Evolutionary conservation across 495 filamentous ascomycete genomes (phyloP).

Genomic region (Immersiella caudata): DNA sequence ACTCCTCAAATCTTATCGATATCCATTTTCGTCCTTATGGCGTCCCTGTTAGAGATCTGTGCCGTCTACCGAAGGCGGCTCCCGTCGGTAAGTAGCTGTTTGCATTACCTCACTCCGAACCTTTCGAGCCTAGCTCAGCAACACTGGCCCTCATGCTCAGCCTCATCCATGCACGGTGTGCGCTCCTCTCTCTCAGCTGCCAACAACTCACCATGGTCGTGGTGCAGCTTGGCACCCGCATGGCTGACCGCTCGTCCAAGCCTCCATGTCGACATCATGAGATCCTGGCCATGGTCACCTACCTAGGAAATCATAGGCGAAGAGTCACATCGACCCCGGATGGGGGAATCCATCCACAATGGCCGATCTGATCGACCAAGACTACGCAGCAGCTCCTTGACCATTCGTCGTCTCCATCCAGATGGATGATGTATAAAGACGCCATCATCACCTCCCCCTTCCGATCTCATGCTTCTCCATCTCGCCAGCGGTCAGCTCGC

Average conservation of each 20-base stretch:
- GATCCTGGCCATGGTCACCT: background rate
- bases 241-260: background rate
- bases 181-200: background rate
- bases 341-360: background rate
- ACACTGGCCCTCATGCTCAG: background rate
- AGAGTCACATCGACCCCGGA: constrained; percentile 4
- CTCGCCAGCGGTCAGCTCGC: constrained; percentile 16
- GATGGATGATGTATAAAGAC: constrained; percentile 8
- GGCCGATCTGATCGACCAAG: background rate
- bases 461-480: background rate
- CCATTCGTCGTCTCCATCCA: background rate
- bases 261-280: background rate
- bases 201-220: background rate
- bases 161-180: background rate
- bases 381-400: background rate
- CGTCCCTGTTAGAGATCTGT: background rate
- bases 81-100: background rate
- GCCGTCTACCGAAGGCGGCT: background rate
- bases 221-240: background rate
- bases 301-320: constrained; percentile 12
- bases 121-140: background rate
- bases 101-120: background rate
- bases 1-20: constrained; percentile 6
- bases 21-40: background rate
- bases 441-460: background rate